Evolutionary conservation across 2,329 filamentous ascomycete genomes (phyloP).

Genomic region (Neurospora sp.): DNA sequence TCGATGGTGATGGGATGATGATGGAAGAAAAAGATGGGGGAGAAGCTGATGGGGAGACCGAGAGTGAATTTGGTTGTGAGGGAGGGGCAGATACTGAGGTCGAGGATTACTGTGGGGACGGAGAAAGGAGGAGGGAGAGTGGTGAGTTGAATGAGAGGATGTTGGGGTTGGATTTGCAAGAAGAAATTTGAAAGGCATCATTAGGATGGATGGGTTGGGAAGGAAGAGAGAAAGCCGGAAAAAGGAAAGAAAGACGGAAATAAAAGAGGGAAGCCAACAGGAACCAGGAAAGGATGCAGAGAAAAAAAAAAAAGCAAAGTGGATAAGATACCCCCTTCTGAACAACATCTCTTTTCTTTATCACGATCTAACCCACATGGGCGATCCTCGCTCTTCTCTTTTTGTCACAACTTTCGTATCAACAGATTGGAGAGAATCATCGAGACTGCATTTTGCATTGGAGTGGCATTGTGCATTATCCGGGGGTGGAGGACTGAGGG

Average conservation of each 20-base stretch:
- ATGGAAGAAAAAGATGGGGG: not conserved
- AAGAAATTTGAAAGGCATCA: not conserved
- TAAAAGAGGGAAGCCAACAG: not conserved
- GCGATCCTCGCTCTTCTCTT: not conserved
- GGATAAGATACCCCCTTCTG: not conserved
- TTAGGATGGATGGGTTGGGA: not conserved
- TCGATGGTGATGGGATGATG: not conserved
- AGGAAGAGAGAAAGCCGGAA: too few species aligned
- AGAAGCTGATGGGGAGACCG: not conserved
- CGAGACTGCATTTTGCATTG: not conserved
- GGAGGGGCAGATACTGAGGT: not conserved
- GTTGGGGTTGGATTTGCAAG: not conserved
- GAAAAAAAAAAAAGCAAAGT: not conserved
- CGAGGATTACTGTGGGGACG: not conserved
- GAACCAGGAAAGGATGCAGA: not conserved
- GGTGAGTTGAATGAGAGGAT: not conserved
- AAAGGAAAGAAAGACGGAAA: not conserved
- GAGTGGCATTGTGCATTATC: not conserved
- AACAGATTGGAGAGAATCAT: not conserved
- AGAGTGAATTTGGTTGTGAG: not conserved
- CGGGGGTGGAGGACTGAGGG: too few species aligned
- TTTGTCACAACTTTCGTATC: not conserved
- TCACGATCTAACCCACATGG: not conserved
- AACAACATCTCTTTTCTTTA: not conserved
- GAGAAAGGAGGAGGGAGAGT: not conserved